These are phyloP conservation scores for Kwoniella dendrophila DNA, from an alignment of 768 basidiomycete genomes.

Conservation along the genomic window DNA sequence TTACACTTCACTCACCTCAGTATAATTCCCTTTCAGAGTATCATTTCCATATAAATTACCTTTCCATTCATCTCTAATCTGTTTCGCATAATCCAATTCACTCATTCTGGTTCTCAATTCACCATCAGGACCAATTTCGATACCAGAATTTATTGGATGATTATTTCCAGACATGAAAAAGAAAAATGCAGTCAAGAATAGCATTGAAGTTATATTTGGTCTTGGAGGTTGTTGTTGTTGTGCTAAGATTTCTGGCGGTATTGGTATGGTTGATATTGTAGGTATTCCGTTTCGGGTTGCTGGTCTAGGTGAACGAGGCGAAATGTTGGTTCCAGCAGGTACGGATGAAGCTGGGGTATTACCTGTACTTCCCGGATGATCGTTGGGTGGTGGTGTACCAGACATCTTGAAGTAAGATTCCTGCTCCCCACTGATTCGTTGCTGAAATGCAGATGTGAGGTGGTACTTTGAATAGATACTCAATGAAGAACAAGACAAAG, in stretches of 20 bases:
- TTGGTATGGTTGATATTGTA: neutral
- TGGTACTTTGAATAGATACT: neutral
- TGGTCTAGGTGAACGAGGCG: slow-evolving; percentile 24
- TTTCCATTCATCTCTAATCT: slow-evolving; percentile 36
- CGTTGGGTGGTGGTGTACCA: neutral
- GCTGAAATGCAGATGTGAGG: no score
- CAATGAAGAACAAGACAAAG: neutral
- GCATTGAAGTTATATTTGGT: slow-evolving; percentile 45
- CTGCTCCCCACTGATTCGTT: no score
- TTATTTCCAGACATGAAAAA: slow-evolving; percentile 50
- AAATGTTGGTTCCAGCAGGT: slow-evolving; percentile 7
- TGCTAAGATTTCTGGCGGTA: slow-evolving; percentile 17
- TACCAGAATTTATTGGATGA: slow-evolving; percentile 16
- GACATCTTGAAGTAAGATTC: neutral
- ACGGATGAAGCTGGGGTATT: neutral
- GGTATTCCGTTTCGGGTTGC: no score
- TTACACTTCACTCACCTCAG: slow-evolving; percentile 36
- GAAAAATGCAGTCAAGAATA: slow-evolving; percentile 55
- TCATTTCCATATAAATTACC: slow-evolving; percentile 38
- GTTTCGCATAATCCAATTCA: slow-evolving; percentile 38
- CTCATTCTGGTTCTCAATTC: slow-evolving; percentile 35
- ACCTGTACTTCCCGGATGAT: neutral
- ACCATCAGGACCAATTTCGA: slow-evolving; percentile 42
- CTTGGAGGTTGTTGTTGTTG: slow-evolving; percentile 33
- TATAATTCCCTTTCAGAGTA: slow-evolving; percentile 38